Percentiles rank a stretch among this genome's conserved stretches.
Conservation (phyloP, 2,329 filamentous ascomycete species). For the Pleurostoma richardsiae region DNA sequence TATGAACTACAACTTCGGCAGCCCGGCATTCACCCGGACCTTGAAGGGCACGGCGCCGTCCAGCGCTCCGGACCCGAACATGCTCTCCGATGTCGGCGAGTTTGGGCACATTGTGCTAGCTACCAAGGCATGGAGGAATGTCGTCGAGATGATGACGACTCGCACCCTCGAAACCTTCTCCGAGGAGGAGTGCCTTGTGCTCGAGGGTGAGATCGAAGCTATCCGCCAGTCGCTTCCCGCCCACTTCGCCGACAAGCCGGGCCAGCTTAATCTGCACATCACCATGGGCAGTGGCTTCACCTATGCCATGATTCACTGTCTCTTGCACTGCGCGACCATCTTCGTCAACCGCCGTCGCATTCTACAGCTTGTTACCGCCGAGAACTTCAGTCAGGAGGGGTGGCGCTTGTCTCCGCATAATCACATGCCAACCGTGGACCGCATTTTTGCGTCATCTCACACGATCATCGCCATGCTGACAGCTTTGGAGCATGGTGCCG, state of each 20-base stretch:
- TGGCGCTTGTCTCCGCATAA: slow-evolving; percentile 46
- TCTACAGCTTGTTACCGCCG: slow-evolving; percentile 50
- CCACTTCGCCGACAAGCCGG: slow-evolving; percentile 57
- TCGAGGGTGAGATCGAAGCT: slow-evolving; percentile 50
- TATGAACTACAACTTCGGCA: slow-evolving; percentile 60
- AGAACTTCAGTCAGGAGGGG: slow-evolving; percentile 45
- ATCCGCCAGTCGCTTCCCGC: slow-evolving; percentile 50
- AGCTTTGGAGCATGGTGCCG: slow-evolving; percentile 49
- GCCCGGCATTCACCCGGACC: slow-evolving; percentile 54
- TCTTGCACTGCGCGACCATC: slow-evolving; percentile 55
- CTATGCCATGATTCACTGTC: slow-evolving; percentile 58
- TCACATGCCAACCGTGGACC: slow-evolving; percentile 47
- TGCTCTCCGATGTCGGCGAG: slow-evolving; percentile 51
- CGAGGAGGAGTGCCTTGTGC: slow-evolving; percentile 44
- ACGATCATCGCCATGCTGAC: slow-evolving; percentile 51
- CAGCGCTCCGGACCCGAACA: slow-evolving; percentile 28
- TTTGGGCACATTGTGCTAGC: slow-evolving; percentile 58
- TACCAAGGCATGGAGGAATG: slow-evolving; percentile 56
- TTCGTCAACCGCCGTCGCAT: slow-evolving; percentile 57
- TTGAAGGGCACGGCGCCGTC: slow-evolving; percentile 34
- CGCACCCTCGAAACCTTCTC: slow-evolving; percentile 46
- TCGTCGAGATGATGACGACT: slow-evolving; percentile 56
- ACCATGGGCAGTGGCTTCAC: slow-evolving; percentile 61
- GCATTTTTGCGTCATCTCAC: slow-evolving; percentile 54
- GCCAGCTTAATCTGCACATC: slow-evolving; percentile 57